Evolutionary conservation across 768 basidiomycete genomes (phyloP), one percentile per base, ranked within the genome.

Genomic region (Trametes meyenii): DNA sequence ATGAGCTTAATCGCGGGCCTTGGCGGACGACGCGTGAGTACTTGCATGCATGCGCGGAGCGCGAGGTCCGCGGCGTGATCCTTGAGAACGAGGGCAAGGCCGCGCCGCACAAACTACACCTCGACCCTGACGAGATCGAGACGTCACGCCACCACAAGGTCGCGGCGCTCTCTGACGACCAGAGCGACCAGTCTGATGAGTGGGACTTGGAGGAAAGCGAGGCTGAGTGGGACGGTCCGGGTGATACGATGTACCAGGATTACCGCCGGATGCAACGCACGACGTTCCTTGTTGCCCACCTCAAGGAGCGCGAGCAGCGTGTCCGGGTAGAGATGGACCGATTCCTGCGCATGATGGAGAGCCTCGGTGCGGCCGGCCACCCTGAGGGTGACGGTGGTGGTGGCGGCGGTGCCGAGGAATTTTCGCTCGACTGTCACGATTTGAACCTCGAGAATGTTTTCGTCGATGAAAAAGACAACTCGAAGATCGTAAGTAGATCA

Each of bases 381-480:
- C 55, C 67, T 10, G 63, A 71, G 51, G 54, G 68, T 64, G 45
- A 65, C 44, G 26, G 75, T 19, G 73, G 67, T 11, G 69, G 70
- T 21, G 69, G 68, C n/a, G 68, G 58, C 5, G 64, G 63, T 0
- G 70, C 69, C 33, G 89, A 90, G 71, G 83, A 86, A 69, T 93
- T 94, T 70, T 85, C 87, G 2, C 73, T 95, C 52, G 92, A 95
- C 68, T 89, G 88, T 68, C 94, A 94, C 64, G 94, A 95, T 70
- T 73, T 95, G 48, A 94, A 90, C 67, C 71, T 92, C 69, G 90
- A 92, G 73, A 94, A 94, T 69, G 76, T 94, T 10, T 94, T 94
- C 63, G 92, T 94, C 19, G 89, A 93, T 70, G 79, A 79, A 38
- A 65, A 79, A 2, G 87, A 93, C 67, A 79, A 79, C 57, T 82